Conservation (phyloP, 2,329 filamentous ascomycete genomes). For the Metarhizium rileyi region DNA sequence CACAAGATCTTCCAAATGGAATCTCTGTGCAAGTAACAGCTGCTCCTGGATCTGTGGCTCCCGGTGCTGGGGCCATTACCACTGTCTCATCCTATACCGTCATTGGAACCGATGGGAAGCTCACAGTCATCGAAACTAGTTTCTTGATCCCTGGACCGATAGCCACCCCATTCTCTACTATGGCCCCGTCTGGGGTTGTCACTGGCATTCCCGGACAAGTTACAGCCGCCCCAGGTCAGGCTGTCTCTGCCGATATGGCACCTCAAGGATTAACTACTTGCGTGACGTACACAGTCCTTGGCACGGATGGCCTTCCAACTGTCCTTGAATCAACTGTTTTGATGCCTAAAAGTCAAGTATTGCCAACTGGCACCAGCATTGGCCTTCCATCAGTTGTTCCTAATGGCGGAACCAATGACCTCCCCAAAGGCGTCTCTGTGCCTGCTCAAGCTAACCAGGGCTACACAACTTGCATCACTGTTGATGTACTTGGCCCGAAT, state of each 20-base stretch:
- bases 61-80: conserved; percentile 11
- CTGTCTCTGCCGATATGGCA: background rate
- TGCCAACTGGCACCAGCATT: conserved; percentile 11
- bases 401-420: conserved; percentile 4
- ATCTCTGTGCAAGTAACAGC: conserved; percentile 4
- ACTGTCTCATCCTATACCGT: conserved; percentile 21
- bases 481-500: conserved; percentile 21
- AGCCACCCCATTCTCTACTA: conserved; percentile 5
- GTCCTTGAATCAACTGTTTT: conserved; percentile 21
- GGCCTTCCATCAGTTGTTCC: conserved; percentile 11
- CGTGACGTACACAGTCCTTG: conserved; percentile 19
- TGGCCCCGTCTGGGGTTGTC: conserved; percentile 12
- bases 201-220: conserved; percentile 15
- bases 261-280: conserved; percentile 18
- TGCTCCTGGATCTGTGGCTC: conserved; percentile 4
- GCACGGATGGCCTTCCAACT: conserved; percentile 19
- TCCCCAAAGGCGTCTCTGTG: conserved; percentile 12
- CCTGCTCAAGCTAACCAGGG: conserved; percentile 9
- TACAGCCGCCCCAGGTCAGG: conserved; percentile 7
- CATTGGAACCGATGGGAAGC: conserved; percentile 17
- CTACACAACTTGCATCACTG: conserved; percentile 21
- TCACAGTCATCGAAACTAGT: conserved; percentile 19
- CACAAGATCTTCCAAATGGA: conserved; percentile 8
- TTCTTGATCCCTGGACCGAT: conserved; percentile 13
- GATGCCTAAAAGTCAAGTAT: conserved; percentile 13